Percentiles rank a stretch among this genome's conserved stretches.
phyloP scores from a whole-genome alignment of 2,329 filamentous ascomycete species.

The Aspergillus costaricaensis region DNA sequence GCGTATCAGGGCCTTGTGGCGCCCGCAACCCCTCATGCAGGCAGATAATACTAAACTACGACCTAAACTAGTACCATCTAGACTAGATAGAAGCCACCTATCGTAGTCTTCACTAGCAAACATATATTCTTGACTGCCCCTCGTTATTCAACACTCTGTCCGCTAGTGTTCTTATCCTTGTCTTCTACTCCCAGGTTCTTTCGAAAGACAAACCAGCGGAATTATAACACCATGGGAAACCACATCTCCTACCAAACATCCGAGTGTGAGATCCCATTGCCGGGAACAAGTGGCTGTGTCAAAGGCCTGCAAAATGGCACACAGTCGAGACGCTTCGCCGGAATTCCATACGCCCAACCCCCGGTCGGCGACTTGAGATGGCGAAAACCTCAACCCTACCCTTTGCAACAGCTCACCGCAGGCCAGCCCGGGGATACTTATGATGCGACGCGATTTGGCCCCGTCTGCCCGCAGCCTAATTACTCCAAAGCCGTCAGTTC shows the following conservation, averaged over 20 bases:
- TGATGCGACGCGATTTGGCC: constrained; percentile 41
- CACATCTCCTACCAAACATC: constrained; percentile 15
- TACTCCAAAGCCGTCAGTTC: constrained; percentile 27
- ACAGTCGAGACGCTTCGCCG: constrained; percentile 33
- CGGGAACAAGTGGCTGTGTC: constrained; percentile 10
- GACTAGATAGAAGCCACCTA: too few relatives aligned
- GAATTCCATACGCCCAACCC: constrained; percentile 45
- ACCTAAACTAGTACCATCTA: too few relatives aligned
- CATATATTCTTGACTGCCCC: background rate
- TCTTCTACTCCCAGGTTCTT: too few relatives aligned
- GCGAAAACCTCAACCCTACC: constrained; percentile 41
- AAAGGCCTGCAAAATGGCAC: constrained; percentile 23
- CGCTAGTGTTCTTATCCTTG: too few relatives aligned
- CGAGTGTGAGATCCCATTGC: constrained; percentile 10
- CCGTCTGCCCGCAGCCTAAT: constrained; percentile 45
- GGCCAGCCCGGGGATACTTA: constrained; percentile 30
- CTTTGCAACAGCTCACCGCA: constrained; percentile 30
- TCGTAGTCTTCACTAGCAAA: too few relatives aligned
- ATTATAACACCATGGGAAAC: constrained; percentile 12
- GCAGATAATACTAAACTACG: too few relatives aligned
- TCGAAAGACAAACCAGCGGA: too few relatives aligned
- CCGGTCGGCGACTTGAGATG: constrained; percentile 42
- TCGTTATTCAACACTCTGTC: too few relatives aligned
- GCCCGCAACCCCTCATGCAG: too few relatives aligned
- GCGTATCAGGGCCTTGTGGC: background rate